These are phyloP conservation scores for Mycosphaerella sp. DNA, from an alignment of 2,329 filamentous ascomycete species.

Conservation along the genomic window DNA sequence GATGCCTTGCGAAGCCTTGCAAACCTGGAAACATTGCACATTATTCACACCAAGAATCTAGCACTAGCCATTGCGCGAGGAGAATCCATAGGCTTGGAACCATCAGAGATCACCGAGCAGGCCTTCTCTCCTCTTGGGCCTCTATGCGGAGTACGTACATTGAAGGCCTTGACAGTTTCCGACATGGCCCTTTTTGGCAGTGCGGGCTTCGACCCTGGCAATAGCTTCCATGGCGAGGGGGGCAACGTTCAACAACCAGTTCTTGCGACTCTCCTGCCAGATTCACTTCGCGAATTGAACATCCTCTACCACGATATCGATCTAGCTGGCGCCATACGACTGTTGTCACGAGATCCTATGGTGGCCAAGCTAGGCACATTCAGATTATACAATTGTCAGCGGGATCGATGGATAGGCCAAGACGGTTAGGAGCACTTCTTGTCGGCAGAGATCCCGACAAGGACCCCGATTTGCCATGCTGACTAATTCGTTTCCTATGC, in stretches of 20 bases:
- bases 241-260: not conserved
- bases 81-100: not conserved
- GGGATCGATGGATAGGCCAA: constrained; percentile 1
- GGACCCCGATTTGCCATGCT: not conserved
- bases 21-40: not conserved
- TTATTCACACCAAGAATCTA: not conserved
- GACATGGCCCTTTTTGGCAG: not conserved
- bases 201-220: not conserved
- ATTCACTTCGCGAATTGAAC: not conserved
- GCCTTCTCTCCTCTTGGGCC: not conserved
- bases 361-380: not conserved
- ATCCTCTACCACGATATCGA: constrained; percentile 4
- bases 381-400: constrained; percentile 2
- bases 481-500: not conserved
- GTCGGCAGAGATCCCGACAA: not conserved
- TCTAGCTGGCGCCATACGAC: constrained; percentile 1
- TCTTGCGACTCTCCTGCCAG: not conserved
- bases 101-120: not conserved
- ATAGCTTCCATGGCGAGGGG: not conserved
- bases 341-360: not conserved
- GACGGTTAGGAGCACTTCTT: constrained; percentile 1
- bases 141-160: not conserved
- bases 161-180: not conserved
- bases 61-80: not conserved
- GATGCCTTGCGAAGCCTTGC: not conserved